phyloP scores from a whole-genome alignment of 2,329 filamentous ascomycete genomes.

The Septoria linicola region DNA sequence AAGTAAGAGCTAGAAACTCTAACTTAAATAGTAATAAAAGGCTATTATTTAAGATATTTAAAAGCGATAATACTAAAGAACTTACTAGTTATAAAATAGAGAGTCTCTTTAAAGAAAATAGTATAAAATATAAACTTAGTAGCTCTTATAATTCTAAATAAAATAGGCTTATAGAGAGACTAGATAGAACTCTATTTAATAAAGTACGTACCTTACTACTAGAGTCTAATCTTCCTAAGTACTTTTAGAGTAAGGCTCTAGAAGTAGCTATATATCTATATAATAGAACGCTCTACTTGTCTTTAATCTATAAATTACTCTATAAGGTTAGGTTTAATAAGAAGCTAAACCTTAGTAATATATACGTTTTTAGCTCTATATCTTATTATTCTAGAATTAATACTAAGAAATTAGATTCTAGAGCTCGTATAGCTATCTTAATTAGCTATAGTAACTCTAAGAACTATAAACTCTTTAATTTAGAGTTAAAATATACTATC shows the following conservation, averaged over 20 bases:
- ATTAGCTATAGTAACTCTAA: too few relatives aligned
- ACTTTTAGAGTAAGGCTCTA: background rate
- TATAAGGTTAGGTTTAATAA: too few relatives aligned
- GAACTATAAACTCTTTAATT: too few relatives aligned
- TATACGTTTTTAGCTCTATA: too few relatives aligned
- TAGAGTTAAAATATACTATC: too few relatives aligned
- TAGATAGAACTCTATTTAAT: slow-evolving; percentile 2
- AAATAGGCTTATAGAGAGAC: slow-evolving; percentile 14
- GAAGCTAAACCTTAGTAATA: too few relatives aligned
- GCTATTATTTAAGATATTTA: slow-evolving; percentile 13
- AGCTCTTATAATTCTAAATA: slow-evolving; percentile 9
- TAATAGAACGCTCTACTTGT: background rate
- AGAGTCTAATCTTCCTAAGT: background rate
- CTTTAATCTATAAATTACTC: too few relatives aligned
- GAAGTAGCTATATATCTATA: background rate
- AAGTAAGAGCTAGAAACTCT: slow-evolving; percentile 2
- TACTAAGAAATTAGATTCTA: too few relatives aligned
- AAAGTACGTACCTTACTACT: background rate
- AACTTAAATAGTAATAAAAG: slow-evolving; percentile 8
- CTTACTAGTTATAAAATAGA: slow-evolving; percentile 7
- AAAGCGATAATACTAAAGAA: slow-evolving; percentile 15
- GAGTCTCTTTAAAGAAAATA: slow-evolving; percentile 5
- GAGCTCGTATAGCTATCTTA: too few relatives aligned
- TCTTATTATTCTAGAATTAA: too few relatives aligned
- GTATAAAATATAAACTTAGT: background rate